Evolutionary conservation across 1,284 basidiomycete species (phyloP).

Genomic region (Trichosporon asahii): DNA sequence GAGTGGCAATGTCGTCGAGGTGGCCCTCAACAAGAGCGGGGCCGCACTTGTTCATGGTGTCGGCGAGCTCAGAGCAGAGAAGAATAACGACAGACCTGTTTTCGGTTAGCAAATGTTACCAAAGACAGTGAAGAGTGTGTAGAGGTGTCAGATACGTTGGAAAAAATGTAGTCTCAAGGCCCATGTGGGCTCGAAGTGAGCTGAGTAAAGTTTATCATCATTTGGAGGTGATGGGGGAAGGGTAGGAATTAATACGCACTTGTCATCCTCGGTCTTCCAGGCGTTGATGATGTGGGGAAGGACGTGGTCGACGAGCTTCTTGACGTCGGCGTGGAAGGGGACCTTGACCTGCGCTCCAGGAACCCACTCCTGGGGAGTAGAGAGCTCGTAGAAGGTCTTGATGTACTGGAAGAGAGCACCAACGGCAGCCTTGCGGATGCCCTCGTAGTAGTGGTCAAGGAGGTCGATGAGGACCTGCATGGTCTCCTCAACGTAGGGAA

Average conservation of each 20-base stretch:
- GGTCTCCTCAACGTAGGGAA: slow-evolving; percentile 70
- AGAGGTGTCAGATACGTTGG: slow-evolving; percentile 40
- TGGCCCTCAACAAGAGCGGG: slow-evolving; percentile 71
- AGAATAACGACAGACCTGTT: slow-evolving; percentile 78
- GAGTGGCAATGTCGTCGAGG: slow-evolving; percentile 72
- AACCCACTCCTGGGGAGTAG: slow-evolving; percentile 75
- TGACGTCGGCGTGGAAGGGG: slow-evolving; percentile 72
- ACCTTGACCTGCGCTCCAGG: slow-evolving; percentile 61
- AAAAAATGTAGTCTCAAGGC: slow-evolving; percentile 59
- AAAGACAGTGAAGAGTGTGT: slow-evolving; percentile 14
- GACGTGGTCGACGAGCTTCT: slow-evolving; percentile 74
- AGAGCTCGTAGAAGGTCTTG: slow-evolving; percentile 87
- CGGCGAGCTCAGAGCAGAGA: slow-evolving; percentile 80
- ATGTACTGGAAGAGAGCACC: slow-evolving; percentile 87
- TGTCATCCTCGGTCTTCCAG: slow-evolving; percentile 95
- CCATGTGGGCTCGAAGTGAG: slow-evolving; percentile 72
- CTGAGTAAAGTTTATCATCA: slow-evolving; percentile 75
- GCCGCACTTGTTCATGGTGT: slow-evolving; percentile 86
- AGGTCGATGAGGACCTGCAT: slow-evolving; percentile 79
- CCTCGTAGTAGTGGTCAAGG: slow-evolving; percentile 93
- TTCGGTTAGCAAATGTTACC: slow-evolving; percentile 38
- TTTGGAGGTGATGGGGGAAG: slow-evolving; percentile 18
- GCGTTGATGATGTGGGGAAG: slow-evolving; percentile 77
- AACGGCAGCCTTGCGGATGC: slow-evolving; percentile 90
- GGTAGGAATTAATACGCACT: slow-evolving; percentile 62